Conservation (phyloP, 2,329 filamentous ascomycete genomes). For the Gyromitra esculenta region DNA sequence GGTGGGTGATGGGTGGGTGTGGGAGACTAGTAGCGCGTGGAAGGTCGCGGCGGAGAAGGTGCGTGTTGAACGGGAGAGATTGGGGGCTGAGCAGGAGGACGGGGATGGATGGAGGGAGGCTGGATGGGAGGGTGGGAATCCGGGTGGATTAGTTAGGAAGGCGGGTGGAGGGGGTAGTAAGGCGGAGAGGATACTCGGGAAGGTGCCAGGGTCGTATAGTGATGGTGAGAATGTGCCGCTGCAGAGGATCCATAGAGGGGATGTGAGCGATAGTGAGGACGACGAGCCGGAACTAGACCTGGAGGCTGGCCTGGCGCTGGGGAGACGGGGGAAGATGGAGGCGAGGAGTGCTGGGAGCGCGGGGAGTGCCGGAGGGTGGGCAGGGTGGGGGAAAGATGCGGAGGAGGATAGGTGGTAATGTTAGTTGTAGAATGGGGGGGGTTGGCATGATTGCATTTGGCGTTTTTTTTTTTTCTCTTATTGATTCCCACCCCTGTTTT, state of each 20-base stretch:
- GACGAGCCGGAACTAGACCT: slow-evolving; percentile 43
- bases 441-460: slow-evolving; percentile 25
- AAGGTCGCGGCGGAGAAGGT: slow-evolving; percentile 78
- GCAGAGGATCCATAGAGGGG: slow-evolving; percentile 57
- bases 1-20: slow-evolving; percentile 90
- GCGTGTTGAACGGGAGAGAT: slow-evolving; percentile 76
- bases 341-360: slow-evolving; percentile 43
- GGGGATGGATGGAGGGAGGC: slow-evolving; percentile 70
- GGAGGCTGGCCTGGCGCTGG: slow-evolving; percentile 30
- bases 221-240: slow-evolving; percentile 57
- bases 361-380: slow-evolving; percentile 40
- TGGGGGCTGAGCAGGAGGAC: slow-evolving; percentile 69
- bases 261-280: slow-evolving; percentile 44
- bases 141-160: slow-evolving; percentile 45
- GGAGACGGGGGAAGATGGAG: slow-evolving; percentile 34
- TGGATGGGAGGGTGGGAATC: slow-evolving; percentile 65
- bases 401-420: slow-evolving; percentile 30
- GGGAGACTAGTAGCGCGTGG: slow-evolving; percentile 87
- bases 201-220: slow-evolving; percentile 56
- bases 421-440: not conserved
- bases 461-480: slow-evolving; percentile 15
- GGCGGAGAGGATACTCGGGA: slow-evolving; percentile 60
- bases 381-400: slow-evolving; percentile 23
- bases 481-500: not conserved
- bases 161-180: slow-evolving; percentile 57